Conservation (phyloP, 768 basidiomycete species). For the Tephrocybe sp. region DNA sequence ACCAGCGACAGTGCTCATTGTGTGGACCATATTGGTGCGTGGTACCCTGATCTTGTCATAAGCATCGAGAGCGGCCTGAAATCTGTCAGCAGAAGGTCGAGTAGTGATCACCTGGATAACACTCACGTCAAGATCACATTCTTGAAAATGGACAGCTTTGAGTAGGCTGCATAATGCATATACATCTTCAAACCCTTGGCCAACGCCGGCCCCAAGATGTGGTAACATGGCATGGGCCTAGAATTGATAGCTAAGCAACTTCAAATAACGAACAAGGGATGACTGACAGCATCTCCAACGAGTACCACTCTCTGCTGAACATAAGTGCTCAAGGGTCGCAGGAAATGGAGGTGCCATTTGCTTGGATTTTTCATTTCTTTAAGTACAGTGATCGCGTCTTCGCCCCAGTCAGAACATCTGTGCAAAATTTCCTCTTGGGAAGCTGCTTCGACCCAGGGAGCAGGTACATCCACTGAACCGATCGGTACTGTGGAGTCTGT, state of each 20-base stretch:
- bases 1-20: conserved; percentile 40
- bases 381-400: conserved; percentile 40
- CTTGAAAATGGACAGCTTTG: conserved; percentile 37
- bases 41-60: conserved; percentile 46
- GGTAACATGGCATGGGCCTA: conserved; percentile 64
- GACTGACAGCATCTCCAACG: conserved; percentile 49
- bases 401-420: conserved; percentile 45
- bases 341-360: conserved; percentile 53
- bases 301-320: conserved; percentile 46
- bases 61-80: conserved; percentile 43
- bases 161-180: conserved; percentile 47
- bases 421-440: conserved; percentile 43
- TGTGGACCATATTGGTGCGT: conserved; percentile 49
- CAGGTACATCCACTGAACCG: conserved; percentile 26
- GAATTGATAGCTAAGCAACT: neutral
- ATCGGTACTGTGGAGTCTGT: conserved; percentile 29
- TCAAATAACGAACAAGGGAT: neutral
- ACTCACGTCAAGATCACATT: conserved; percentile 40
- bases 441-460: conserved; percentile 43
- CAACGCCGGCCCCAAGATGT: conserved; percentile 57
- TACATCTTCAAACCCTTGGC: conserved; percentile 61
- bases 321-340: conserved; percentile 43
- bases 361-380: conserved; percentile 42
- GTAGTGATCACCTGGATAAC: neutral
- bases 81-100: neutral